Base-by-base conservation (phyloP, 306 rosid species). In the Rosa persica region DNA sequence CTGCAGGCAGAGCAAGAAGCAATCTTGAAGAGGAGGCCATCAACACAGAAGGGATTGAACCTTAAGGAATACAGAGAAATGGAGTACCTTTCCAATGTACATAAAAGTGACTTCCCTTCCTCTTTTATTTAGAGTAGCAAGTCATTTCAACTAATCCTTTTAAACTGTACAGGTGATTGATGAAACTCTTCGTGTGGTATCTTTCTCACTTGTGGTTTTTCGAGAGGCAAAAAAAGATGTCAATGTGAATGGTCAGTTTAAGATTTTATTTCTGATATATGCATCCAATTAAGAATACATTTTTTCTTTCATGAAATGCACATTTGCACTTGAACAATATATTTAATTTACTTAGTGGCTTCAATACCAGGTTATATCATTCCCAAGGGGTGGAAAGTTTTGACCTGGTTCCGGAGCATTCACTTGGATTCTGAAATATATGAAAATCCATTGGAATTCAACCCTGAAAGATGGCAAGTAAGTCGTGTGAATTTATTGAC, bases 391-490 rank as follows among this genome's bases (percentile, higher is more conserved):
- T 92, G 98, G 98, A 94, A 87, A 85, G 91, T 83, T 4, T 89
- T 94, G 40, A 89, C 86, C 2, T 94, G 98, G 98, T 94, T 94
- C 61, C 87, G 98, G 66, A 86, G 85, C 12, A 87, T 94, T 85
- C 98, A 94, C 62, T 87, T 83, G 4, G 97, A 94, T 83, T 89
- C 97, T 23, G 91, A 92, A 86, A 83, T 82, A 72, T 94, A 88
- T 84, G 92, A 92, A 16, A 77, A 92, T 61, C 98, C 98, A 27
- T 83, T 19, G 85, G 92, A 89, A 68, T 94, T 90, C 67, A 83
- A 94, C 43, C 98, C 98, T 71, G 69, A 85, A 12, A 86, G 98
- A 88, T 94, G 97, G 97, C 81, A 89, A 76, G 98, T 94, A 86
- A 86, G 92, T 79, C 61, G 1, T 25, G 78, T 0, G 20, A 0